Conservation (phyloP, 495 filamentous ascomycete species). For the Podospora bellae-mahoneyi region DNA sequence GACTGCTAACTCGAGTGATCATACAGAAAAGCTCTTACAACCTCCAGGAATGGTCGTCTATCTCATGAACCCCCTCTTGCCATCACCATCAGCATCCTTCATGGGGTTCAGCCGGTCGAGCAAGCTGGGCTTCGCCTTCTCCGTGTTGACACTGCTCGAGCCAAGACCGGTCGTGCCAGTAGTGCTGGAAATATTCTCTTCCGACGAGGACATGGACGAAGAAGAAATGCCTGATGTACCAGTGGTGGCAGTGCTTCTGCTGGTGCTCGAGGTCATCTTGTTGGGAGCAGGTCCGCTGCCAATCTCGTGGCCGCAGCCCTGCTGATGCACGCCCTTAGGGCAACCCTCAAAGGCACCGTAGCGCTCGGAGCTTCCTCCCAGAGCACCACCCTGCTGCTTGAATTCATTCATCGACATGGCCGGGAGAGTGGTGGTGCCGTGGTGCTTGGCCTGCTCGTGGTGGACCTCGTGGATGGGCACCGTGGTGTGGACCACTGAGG, state of each 20-base stretch:
- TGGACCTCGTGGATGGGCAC: slow-evolving; percentile 64
- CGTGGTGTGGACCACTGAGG: slow-evolving; percentile 63
- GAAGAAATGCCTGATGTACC: not conserved
- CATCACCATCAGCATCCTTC: slow-evolving; percentile 23
- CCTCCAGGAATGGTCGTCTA: not conserved
- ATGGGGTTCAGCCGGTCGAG: slow-evolving; percentile 48
- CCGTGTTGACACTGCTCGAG: slow-evolving; percentile 9
- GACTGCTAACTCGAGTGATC: not conserved
- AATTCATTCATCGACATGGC: slow-evolving; percentile 61
- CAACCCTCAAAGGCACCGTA: slow-evolving; percentile 55
- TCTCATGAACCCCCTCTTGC: slow-evolving; percentile 5
- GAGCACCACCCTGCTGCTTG: slow-evolving; percentile 52
- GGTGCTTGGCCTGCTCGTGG: slow-evolving; percentile 58
- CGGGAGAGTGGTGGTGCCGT: slow-evolving; percentile 55
- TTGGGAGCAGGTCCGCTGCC: slow-evolving; percentile 16
- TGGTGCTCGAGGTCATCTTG: not conserved
- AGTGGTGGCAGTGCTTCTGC: not conserved
- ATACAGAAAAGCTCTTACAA: not conserved
- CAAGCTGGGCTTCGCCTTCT: slow-evolving; percentile 35
- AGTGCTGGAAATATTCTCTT: slow-evolving; percentile 3
- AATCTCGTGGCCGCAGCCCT: slow-evolving; percentile 13
- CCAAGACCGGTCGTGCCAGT: slow-evolving; percentile 10
- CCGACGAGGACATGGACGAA: not conserved
- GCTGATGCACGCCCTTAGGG: slow-evolving; percentile 15
- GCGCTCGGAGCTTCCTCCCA: slow-evolving; percentile 53